These are phyloP conservation scores for Populus pruinosa DNA, from an alignment of 345 rosid genomes.

Conservation along the genomic window DNA sequence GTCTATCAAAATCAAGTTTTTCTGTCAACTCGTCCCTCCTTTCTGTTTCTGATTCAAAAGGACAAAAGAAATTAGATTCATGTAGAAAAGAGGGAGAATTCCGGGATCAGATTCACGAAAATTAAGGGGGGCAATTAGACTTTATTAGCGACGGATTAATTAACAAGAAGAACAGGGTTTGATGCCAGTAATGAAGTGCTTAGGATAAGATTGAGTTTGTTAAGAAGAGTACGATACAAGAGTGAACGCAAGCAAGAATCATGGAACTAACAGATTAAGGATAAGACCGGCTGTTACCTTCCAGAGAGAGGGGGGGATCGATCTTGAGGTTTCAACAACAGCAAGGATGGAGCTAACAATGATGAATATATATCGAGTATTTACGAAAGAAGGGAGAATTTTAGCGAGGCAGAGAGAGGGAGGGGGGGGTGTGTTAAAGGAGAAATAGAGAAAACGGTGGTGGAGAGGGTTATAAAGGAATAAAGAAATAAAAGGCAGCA, in stretches of 20 bases:
- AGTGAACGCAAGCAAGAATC: background rate
- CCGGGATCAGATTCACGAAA: slow-evolving; percentile 9
- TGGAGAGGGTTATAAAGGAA: slow-evolving; percentile 26
- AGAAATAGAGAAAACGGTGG: slow-evolving; percentile 11
- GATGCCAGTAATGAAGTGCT: background rate
- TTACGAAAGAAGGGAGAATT: background rate
- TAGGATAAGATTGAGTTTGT: slow-evolving; percentile 2
- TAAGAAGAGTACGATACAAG: background rate
- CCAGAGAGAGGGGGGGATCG: background rate
- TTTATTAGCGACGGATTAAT: background rate
- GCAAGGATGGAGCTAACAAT: background rate
- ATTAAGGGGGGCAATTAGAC: background rate
- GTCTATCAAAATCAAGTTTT: background rate
- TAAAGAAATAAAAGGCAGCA: slow-evolving; percentile 1
- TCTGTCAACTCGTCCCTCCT: background rate
- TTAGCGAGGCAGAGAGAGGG: slow-evolving; percentile 12
- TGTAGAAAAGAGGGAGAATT: background rate
- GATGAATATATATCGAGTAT: background rate
- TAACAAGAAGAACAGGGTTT: background rate
- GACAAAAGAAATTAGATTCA: slow-evolving; percentile 3
- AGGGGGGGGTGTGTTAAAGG: slow-evolving; percentile 22
- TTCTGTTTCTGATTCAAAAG: background rate
- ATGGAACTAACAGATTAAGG: background rate
- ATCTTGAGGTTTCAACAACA: background rate
- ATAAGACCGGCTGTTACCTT: slow-evolving; percentile 4